These are phyloP conservation scores for Pelargonium nanum DNA, from an alignment of 345 rosid species.

Conservation along the genomic window DNA sequence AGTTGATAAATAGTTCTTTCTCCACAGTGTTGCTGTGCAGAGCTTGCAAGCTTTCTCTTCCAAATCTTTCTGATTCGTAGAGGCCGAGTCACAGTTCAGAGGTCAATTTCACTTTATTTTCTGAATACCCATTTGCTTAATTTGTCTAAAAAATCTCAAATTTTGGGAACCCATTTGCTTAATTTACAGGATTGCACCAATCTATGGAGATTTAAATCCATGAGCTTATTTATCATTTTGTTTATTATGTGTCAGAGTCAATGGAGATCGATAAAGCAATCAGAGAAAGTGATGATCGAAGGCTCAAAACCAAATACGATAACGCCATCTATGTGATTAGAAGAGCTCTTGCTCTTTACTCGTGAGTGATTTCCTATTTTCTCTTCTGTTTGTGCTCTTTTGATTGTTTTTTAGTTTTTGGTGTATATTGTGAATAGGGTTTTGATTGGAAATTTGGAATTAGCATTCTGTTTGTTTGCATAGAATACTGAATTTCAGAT, in stretches of 20 bases:
- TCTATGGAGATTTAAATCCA: conserved; percentile 9
- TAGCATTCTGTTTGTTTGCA: not conserved
- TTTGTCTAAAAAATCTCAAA: conserved; percentile 1
- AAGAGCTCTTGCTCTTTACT: conserved; percentile 84
- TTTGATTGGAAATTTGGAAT: not conserved
- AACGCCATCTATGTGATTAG: conserved; percentile 80
- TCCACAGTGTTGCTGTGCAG: not conserved
- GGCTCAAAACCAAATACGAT: conserved; percentile 86
- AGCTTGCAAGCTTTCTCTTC: not conserved
- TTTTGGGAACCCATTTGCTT: not conserved
- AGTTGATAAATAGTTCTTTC: not conserved
- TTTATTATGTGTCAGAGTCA: conserved; percentile 15
- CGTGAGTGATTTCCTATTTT: conserved; percentile 38
- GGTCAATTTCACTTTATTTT: not conserved
- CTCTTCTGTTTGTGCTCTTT: conserved; percentile 3
- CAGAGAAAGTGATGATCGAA: conserved; percentile 65
- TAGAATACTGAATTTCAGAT: not conserved
- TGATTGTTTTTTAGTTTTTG: conserved; percentile 3
- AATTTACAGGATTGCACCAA: not conserved
- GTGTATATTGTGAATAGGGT: conserved; percentile 5
- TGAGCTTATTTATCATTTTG: not conserved
- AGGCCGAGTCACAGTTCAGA: not conserved
- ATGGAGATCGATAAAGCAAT: conserved; percentile 96
- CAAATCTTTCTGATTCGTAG: not conserved
- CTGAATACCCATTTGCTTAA: conserved; percentile 4